Conservation (phyloP, 306 rosid genomes). For the Sophora flavescens region DNA sequence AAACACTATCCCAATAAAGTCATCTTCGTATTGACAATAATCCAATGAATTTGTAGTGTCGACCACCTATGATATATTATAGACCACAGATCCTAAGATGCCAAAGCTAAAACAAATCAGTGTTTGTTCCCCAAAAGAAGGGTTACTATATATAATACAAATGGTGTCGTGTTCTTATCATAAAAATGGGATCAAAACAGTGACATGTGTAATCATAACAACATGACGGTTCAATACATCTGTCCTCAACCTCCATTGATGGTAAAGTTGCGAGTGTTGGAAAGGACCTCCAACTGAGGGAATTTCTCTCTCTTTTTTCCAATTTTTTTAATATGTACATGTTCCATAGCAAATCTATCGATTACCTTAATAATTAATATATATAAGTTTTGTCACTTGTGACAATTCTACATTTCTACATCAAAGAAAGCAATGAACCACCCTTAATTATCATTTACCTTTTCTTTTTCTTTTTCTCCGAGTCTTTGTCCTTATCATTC, state of each 20-base stretch:
- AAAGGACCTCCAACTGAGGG: slow-evolving; percentile 31
- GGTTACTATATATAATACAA: slow-evolving; percentile 25
- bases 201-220: slow-evolving; percentile 46
- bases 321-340: background rate
- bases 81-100: slow-evolving; percentile 13
- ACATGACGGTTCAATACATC: slow-evolving; percentile 52
- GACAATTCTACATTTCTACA: slow-evolving; percentile 26
- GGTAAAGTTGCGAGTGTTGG: slow-evolving; percentile 33
- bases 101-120: slow-evolving; percentile 23
- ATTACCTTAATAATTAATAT: slow-evolving; percentile 1
- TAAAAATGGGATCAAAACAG: slow-evolving; percentile 47
- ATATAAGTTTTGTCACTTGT: background rate
- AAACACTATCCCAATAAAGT: slow-evolving; percentile 2
- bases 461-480: background rate
- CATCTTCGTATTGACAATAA: background rate
- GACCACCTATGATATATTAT: background rate
- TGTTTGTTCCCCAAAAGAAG: slow-evolving; percentile 24
- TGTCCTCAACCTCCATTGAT: slow-evolving; percentile 46
- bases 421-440: slow-evolving; percentile 24
- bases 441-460: slow-evolving; percentile 30
- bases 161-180: slow-evolving; percentile 48
- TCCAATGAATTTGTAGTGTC: slow-evolving; percentile 1
- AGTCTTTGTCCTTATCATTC: slow-evolving; percentile 38
- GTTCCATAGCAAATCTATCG: slow-evolving; percentile 11
- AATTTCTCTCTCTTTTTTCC: slow-evolving; percentile 3